Evolutionary conservation across 1,284 basidiomycete genomes (phyloP).

Genomic region (Rhodotorula sp.): DNA sequence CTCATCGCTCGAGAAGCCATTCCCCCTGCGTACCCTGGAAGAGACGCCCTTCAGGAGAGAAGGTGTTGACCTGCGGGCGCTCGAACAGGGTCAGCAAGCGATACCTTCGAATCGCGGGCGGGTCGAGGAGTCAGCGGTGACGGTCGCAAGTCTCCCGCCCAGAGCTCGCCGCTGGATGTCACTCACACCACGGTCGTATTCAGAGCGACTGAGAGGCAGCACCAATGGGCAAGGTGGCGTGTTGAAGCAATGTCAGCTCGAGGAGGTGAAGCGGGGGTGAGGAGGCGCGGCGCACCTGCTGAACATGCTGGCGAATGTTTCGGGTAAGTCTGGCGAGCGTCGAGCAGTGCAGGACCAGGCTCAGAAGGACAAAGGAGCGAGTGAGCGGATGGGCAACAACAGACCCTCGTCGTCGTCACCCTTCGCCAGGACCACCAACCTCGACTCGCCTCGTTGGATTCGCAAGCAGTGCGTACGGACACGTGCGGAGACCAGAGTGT

Average conservation of each 20-base stretch:
- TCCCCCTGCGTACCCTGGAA: conserved; percentile 50
- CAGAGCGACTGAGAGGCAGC: conserved; percentile 25
- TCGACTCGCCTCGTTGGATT: background rate
- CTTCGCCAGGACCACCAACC: background rate
- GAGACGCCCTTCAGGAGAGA: conserved; percentile 78
- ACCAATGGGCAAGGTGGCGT: background rate
- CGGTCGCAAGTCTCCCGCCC: background rate
- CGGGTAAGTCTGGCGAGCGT: no score
- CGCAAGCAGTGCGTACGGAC: background rate
- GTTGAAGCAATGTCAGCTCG: background rate
- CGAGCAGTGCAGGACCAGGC: background rate
- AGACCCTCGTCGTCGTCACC: background rate
- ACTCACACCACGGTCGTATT: conserved; percentile 38
- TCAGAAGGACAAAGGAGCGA: background rate
- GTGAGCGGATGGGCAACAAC: background rate
- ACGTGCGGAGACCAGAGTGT: no score
- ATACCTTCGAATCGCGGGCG: no score
- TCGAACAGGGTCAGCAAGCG: no score
- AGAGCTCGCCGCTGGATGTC: background rate
- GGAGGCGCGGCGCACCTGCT: conserved; percentile 24
- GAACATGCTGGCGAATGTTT: conserved; percentile 25
- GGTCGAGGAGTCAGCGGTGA: background rate
- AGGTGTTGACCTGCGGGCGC: conserved; percentile 58
- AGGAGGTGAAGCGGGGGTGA: background rate
- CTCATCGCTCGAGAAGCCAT: background rate